Evolutionary conservation across 2,329 filamentous ascomycete species (phyloP), one percentile per base, ranked within the genome.

Genomic region (Periconia digitata): DNA sequence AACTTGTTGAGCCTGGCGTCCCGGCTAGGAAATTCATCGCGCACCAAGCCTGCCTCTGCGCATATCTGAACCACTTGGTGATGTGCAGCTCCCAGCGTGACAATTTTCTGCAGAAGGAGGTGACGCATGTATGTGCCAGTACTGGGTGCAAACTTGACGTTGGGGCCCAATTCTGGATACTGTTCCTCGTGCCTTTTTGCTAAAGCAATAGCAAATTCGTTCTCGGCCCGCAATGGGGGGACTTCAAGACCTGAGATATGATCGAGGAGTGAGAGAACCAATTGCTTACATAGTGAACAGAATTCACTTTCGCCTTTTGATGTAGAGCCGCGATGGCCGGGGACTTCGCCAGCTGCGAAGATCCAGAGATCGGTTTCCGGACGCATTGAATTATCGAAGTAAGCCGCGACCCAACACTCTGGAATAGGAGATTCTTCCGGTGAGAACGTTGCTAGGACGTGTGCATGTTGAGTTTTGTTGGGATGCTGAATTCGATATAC

Each of bases 291-390:
- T n/a, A 48, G 49, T 13, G 45, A 15, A 44, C 66, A 71, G 41
- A 66, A 20, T 32, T 32, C 8, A 15, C 27, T 15, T 12, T 34
- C 8, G 27, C 27, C 27, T 12, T 34, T 15, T 24, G 44, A 41
- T 22, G 16, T 6, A 29, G 34, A 39, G 15, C 50, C 27, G 10
- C 10, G 16, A 41, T 70, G 66, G 12, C 49, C 46, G 10, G 48
- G 53, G 7, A 55, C 44, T 50, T 71, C 64, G 17, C 60, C 67
- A 8, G 45, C 47, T 3, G 64, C 69, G 64, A 85, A 88, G 1
- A 88, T 59, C 79, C 82, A 87, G 23, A 83, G 72, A 52, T 87
- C 80, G 0, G 86, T 88, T 62, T 87, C 85, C 0, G 82, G 83
- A 0, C 78, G 76, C 45, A 75, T 76, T 3, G 79, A 79, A 17